A percentile compares a stretch with the other conserved stretches of the same genome.
These are phyloP conservation scores for Hypoxylon sp. DNA, from an alignment of 2,329 filamentous ascomycete genomes.

Conservation along the genomic window DNA sequence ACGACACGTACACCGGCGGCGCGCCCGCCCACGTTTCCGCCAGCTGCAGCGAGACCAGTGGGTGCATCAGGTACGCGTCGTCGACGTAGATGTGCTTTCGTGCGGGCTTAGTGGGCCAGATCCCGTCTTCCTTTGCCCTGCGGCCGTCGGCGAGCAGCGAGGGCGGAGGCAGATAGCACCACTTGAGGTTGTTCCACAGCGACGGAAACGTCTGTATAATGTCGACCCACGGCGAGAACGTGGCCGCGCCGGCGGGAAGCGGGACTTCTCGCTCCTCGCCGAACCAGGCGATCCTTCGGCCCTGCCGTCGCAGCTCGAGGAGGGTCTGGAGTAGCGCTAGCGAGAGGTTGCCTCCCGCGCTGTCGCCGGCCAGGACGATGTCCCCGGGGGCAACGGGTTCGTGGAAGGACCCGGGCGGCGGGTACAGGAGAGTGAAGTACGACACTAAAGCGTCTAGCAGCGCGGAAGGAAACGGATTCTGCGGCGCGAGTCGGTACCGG, in stretches of 20 bases:
- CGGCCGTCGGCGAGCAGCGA: conserved; percentile 46
- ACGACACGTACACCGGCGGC: conserved; percentile 76
- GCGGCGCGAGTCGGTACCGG: conserved; percentile 80
- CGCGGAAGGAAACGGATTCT: conserved; percentile 79
- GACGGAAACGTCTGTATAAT: conserved; percentile 73
- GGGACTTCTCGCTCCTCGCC: conserved; percentile 69
- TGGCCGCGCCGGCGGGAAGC: conserved; percentile 73
- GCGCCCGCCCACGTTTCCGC: conserved; percentile 69
- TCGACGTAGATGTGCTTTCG: conserved; percentile 67
- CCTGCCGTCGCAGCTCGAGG: conserved; percentile 68
- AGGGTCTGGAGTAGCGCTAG: conserved; percentile 76
- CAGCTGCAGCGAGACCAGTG: conserved; percentile 74
- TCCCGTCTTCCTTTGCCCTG: conserved; percentile 59
- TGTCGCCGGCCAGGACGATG: conserved; percentile 80
- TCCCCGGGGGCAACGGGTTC: conserved; percentile 71
- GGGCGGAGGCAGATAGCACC: conserved; percentile 73
- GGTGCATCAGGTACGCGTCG: conserved; percentile 70
- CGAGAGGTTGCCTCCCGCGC: conserved; percentile 78
- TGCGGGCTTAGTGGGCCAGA: conserved; percentile 70
- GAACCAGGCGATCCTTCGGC: conserved; percentile 68
- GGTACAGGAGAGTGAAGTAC: conserved; percentile 80
- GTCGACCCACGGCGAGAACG: conserved; percentile 79
- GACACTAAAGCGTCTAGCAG: conserved; percentile 78
- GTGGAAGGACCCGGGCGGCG: conserved; percentile 75
- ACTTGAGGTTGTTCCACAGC: conserved; percentile 63